Percentiles rank a stretch among this genome's conserved stretches.
These are phyloP conservation scores for Parasarocladium wereldwijsianum DNA, from an alignment of 2,329 filamentous ascomycete genomes.

Conservation along the genomic window DNA sequence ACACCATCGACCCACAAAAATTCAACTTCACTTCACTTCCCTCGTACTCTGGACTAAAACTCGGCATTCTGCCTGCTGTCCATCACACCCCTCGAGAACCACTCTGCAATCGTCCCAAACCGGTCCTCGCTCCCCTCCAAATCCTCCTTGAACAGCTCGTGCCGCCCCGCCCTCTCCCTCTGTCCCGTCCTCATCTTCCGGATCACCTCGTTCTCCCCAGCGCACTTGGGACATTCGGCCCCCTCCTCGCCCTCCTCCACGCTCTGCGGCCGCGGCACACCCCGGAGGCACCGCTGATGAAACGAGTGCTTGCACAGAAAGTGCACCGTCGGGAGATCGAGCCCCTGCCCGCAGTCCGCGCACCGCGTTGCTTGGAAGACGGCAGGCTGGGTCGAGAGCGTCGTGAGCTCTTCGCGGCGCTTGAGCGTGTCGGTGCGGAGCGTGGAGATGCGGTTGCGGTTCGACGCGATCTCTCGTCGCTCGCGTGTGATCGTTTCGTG, in stretches of 20 bases:
- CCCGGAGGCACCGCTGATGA: conserved; percentile 71
- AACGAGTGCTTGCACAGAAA: conserved; percentile 97
- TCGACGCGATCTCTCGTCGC: conserved; percentile 66
- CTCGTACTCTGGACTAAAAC: too few species aligned
- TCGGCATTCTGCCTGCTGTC: conserved; percentile 22
- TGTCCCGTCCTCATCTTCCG: conserved; percentile 76
- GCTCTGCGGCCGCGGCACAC: too few species aligned
- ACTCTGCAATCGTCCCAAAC: conserved; percentile 85
- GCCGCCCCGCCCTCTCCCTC: conserved; percentile 69
- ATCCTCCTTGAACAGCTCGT: conserved; percentile 78
- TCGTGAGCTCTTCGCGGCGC: conserved; percentile 64
- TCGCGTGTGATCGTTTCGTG: conserved; percentile 80
- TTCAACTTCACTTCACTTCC: too few species aligned
- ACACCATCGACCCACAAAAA: too few species aligned
- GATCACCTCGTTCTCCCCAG: conserved; percentile 73
- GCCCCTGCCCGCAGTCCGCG: conserved; percentile 58
- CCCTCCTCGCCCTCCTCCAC: conserved; percentile 37
- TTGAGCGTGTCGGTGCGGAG: conserved; percentile 73
- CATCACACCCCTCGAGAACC: conserved; percentile 93
- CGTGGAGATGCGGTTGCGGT: conserved; percentile 66
- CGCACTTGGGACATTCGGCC: conserved; percentile 76
- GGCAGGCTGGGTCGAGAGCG: conserved; percentile 63
- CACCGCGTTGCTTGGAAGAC: conserved; percentile 88
- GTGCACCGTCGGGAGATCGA: conserved; percentile 84
- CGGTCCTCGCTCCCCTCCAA: conserved; percentile 64